Percentiles rank a stretch among this genome's conserved stretches.
Evolutionary conservation across 2,329 filamentous ascomycete genomes (phyloP).

Genomic region (Ophiocordyceps camponoti-leonardi): DNA sequence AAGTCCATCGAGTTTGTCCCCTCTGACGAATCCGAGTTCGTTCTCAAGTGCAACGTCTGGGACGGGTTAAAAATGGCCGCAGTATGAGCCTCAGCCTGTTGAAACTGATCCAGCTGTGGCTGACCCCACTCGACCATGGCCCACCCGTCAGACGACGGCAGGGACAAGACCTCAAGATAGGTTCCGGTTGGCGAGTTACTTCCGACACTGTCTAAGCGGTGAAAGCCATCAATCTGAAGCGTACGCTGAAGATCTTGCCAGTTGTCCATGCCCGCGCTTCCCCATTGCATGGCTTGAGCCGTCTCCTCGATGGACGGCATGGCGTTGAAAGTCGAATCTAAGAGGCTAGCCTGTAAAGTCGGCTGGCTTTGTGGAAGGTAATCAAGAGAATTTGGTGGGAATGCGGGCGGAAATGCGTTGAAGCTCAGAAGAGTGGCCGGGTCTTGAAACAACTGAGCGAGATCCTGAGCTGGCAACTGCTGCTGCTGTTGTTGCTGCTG

Average conservation of each 20-base stretch:
- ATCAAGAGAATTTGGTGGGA: constrained; percentile 38
- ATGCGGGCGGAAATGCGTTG: constrained; percentile 31
- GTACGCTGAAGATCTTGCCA: constrained; percentile 63
- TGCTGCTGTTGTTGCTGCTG: constrained; percentile 12
- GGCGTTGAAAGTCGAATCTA: constrained; percentile 45
- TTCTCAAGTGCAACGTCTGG: constrained; percentile 77
- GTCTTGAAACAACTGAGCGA: constrained; percentile 39
- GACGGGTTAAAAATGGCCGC: constrained; percentile 77
- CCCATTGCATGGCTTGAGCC: constrained; percentile 41
- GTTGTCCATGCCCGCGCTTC: constrained; percentile 44
- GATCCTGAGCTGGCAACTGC: constrained; percentile 22
- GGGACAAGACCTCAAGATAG: constrained; percentile 71
- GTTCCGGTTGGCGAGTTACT: constrained; percentile 29
- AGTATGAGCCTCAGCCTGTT: constrained; percentile 31
- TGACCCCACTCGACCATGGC: constrained; percentile 60
- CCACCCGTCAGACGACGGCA: constrained; percentile 74
- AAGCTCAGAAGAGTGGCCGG: constrained; percentile 37
- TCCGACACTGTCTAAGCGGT: constrained; percentile 22
- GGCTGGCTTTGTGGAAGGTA: constrained; percentile 47
- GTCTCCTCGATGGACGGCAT: constrained; percentile 40
- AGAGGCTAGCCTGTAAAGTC: constrained; percentile 41
- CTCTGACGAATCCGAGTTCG: constrained; percentile 72
- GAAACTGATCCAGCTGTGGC: constrained; percentile 46
- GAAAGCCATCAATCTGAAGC: constrained; percentile 33
- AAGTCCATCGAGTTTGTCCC: constrained; percentile 48